Conservation (phyloP, 208 protist genomes). For the Acanthamoeba royreba region DNA sequence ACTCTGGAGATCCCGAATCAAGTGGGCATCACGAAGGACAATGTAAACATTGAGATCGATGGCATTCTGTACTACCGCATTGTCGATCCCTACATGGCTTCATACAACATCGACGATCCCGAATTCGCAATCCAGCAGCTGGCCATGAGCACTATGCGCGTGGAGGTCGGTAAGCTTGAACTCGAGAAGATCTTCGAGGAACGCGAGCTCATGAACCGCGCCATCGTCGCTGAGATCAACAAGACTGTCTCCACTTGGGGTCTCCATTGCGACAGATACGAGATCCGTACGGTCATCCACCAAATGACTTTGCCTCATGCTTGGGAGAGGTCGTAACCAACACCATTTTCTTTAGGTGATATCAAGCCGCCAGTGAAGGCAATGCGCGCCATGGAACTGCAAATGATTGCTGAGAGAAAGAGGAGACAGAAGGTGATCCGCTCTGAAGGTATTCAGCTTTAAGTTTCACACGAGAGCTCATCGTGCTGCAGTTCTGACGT, state of each 20-base stretch:
- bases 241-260: constrained; percentile 91
- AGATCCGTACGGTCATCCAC: constrained; percentile 86
- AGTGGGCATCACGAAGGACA: constrained; percentile 80
- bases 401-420: constrained; percentile 93
- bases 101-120: constrained; percentile 91
- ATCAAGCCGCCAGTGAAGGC: constrained; percentile 91
- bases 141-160: constrained; percentile 94
- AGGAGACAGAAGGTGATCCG: constrained; percentile 93
- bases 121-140: constrained; percentile 94
- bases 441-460: constrained; percentile 92
- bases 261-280: constrained; percentile 93
- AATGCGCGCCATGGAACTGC: constrained; percentile 93
- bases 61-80: constrained; percentile 92
- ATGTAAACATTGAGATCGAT: constrained; percentile 94
- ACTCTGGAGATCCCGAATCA: constrained; percentile 29
- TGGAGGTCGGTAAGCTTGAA: constrained; percentile 90
- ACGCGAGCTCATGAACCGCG: constrained; percentile 89
- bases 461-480: too few relatives aligned
- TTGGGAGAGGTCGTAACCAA: too few relatives aligned
- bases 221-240: constrained; percentile 90
- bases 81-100: constrained; percentile 83
- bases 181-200: constrained; percentile 93
- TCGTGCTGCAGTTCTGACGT: too few relatives aligned
- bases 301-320: too few relatives aligned
- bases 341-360: constrained; percentile 77